Base-by-base conservation (phyloP, 2,329 filamentous ascomycete genomes). In the Aspergillus brunneoviolaceus region DNA sequence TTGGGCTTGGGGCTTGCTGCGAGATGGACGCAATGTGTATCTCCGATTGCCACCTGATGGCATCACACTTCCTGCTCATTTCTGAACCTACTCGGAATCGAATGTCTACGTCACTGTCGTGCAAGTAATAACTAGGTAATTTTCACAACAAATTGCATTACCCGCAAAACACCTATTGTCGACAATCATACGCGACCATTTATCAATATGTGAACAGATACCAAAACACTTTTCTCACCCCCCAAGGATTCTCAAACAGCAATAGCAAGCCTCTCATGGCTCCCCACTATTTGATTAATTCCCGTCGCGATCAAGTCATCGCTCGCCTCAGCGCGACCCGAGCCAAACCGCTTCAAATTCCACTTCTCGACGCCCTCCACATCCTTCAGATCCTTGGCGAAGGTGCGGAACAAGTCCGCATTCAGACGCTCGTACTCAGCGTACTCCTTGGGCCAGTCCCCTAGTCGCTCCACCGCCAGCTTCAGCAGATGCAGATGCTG, bases 361-460 rank as follows among this genome's bases (percentile, higher is more conserved):
- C 80, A 82, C 71, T 79, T 81, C 69, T 81, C 79, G 1, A 80
- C 76, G 1, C 78, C 79, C 58, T 79, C 74, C 0, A 75, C 69
- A 0, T 74, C 76, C 67, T 77, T 76, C 66, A 82, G 70, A 42
- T 76, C 72, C 2, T 66, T 58, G 5, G 69, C 68, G 60, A 78
- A 83, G 16, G 70, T 66, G 10, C 70, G 64, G 68, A 80, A 81
- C 7, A 82, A 53, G 48, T 80, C 74, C 4, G 74, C 74, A 52
- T 79, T 81, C 51, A 84, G 68, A 4, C 72, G 74, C 66, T 82
- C 76, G 62, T 83, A 84, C 67, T 82, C 79, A 3, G 64, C 68
- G 63, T 77, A 79, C 5, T 77, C 70, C 73, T 82, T 84, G 5
- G 80, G 77, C 75, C 74, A 79, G 59, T 67, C 66, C 31, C 77